Conservation (phyloP, 1,284 basidiomycete genomes). For the Cutaneotrichosporon sp. region DNA sequence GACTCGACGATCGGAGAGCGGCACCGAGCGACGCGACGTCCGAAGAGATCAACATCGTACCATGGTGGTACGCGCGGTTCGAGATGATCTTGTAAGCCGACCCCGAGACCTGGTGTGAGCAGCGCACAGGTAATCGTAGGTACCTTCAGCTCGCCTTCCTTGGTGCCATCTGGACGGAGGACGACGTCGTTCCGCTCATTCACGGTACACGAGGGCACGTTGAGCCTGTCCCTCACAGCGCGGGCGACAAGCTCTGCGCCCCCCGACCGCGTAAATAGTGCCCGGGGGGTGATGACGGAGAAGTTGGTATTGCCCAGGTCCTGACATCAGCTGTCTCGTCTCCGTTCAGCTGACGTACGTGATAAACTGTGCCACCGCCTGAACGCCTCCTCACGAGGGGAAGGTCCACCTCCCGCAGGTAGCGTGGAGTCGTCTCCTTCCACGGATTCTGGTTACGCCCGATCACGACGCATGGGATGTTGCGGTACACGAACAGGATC, state of each 20-base stretch:
- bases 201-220: constrained; percentile 62
- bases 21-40: constrained; percentile 65
- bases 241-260: constrained; percentile 74
- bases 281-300: constrained; percentile 81
- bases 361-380: constrained; percentile 97
- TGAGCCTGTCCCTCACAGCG: constrained; percentile 67
- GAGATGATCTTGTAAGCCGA: constrained; percentile 96
- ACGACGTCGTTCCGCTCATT: constrained; percentile 92
- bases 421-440: constrained; percentile 81
- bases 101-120: constrained; percentile 73
- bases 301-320: constrained; percentile 97
- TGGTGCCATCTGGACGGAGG: constrained; percentile 50
- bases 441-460: constrained; percentile 95
- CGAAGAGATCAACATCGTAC: constrained; percentile 95
- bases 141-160: constrained; percentile 66
- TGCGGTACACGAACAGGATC: constrained; percentile 81
- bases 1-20: constrained; percentile 62
- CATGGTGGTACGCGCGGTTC: constrained; percentile 91
- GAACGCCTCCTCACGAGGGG: constrained; percentile 82
- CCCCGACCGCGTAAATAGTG: constrained; percentile 70
- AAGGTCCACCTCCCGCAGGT: constrained; percentile 56
- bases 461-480: constrained; percentile 85
- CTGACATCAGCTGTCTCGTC: constrained; percentile 50
- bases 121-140: background rate
- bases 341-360: constrained; percentile 56